A percentile compares a stretch with the other conserved stretches of the same genome.
phyloP scores from a whole-genome alignment of 208 protist species.

The Trypanosoma grayi region DNA sequence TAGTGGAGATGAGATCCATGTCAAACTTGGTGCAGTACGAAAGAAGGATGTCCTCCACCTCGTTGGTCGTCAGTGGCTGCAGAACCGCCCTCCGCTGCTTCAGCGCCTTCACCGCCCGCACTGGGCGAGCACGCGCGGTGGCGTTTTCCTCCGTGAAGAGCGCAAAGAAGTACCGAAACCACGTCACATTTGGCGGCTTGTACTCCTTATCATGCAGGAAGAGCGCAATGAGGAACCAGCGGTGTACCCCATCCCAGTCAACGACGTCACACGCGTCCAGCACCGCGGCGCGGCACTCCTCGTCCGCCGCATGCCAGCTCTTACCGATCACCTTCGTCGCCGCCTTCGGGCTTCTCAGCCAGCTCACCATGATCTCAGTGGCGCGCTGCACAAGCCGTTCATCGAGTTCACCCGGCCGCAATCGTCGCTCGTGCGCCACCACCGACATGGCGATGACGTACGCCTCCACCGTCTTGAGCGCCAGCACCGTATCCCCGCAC shows the following conservation, averaged over 20 bases:
- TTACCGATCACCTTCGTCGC: neutral
- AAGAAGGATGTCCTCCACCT: constrained; percentile 45
- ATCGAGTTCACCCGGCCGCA: neutral
- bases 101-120: too few relatives aligned
- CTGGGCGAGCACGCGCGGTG: too few relatives aligned
- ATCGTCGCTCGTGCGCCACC: constrained; percentile 28
- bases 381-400: neutral
- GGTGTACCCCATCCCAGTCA: constrained; percentile 42
- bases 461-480: constrained; percentile 51
- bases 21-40: constrained; percentile 52
- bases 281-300: constrained; percentile 27
- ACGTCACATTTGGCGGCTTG: constrained; percentile 33
- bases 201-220: constrained; percentile 44
- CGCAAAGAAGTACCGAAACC: constrained; percentile 70
- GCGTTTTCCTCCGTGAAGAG: constrained; percentile 6
- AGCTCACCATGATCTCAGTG: constrained; percentile 16
- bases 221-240: constrained; percentile 65
- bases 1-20: constrained; percentile 48
- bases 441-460: constrained; percentile 64
- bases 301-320: constrained; percentile 19
- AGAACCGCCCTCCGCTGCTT: neutral
- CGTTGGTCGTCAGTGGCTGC: constrained; percentile 22
- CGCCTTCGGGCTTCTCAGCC: neutral
- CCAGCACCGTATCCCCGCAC: constrained; percentile 32
- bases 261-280: constrained; percentile 39